Conservation (phyloP, 805 yeast genomes). For the Candida morakotiae region DNA sequence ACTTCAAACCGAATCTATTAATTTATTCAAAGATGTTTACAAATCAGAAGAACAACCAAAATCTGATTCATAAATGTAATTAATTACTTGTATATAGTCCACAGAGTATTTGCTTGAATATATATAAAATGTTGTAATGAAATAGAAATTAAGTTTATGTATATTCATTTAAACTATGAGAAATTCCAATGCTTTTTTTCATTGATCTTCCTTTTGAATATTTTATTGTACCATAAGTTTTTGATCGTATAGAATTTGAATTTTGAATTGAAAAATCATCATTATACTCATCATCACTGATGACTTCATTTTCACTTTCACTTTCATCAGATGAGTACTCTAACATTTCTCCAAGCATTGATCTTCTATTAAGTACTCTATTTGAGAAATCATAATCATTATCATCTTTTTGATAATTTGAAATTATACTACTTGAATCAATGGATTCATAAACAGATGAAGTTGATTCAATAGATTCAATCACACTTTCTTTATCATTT, state of each 20-base stretch:
- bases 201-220: not conserved
- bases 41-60: constrained; percentile 27
- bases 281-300: not conserved
- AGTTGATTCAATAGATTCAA: constrained; percentile 1
- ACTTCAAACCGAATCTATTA: constrained; percentile 70
- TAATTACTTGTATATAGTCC: constrained; percentile 4
- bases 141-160: too few species aligned
- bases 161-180: constrained; percentile 6
- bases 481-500: not conserved
- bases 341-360: constrained; percentile 42
- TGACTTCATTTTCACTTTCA: not conserved
- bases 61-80: not conserved
- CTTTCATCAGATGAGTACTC: constrained; percentile 25
- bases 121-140: too few species aligned
- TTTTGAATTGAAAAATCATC: not conserved
- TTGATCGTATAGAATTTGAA: not conserved
- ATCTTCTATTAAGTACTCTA: constrained; percentile 29
- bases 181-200: constrained; percentile 5
- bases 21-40: constrained; percentile 66
- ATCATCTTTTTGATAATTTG: constrained; percentile 13
- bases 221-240: constrained; percentile 8
- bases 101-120: too few species aligned
- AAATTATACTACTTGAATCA: not conserved
- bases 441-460: not conserved
- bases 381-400: constrained; percentile 25